A percentile compares a stretch with the other conserved stretches of the same genome.
Evolutionary conservation across 805 yeast species (phyloP).

Genomic region (Metschnikowia picachoensis): DNA sequence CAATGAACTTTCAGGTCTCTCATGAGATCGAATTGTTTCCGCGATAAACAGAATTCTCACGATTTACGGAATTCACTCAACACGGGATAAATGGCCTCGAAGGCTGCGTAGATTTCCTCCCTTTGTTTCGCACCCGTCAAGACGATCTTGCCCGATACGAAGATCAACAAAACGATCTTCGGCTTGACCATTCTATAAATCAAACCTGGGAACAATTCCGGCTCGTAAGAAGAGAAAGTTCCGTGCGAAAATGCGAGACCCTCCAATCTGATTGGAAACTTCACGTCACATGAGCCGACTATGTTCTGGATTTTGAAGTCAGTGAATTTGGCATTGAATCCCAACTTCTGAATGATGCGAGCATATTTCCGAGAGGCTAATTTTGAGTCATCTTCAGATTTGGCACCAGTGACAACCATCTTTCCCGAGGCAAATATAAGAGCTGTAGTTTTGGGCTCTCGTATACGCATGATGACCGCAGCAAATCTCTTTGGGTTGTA

Average conservation of each 20-base stretch:
- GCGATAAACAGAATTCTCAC: conserved; percentile 19
- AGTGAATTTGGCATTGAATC: conserved; percentile 95
- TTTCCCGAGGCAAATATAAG: conserved; percentile 97
- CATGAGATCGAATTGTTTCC: too few relatives aligned
- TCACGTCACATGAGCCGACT: conserved; percentile 98
- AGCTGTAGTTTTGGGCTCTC: conserved; percentile 98
- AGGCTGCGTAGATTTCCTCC: conserved; percentile 97
- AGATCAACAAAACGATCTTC: conserved; percentile 89
- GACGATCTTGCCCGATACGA: conserved; percentile 96
- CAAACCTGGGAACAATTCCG: conserved; percentile 95
- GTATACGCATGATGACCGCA: conserved; percentile 97
- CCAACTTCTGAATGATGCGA: conserved; percentile 94
- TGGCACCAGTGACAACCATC: conserved; percentile 99
- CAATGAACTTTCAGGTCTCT: background rate
- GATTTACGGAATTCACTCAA: conserved; percentile 94
- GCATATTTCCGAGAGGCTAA: conserved; percentile 97
- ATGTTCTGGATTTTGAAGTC: conserved; percentile 98
- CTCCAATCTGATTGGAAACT: conserved; percentile 94
- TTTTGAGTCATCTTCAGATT: conserved; percentile 97
- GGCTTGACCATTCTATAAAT: conserved; percentile 99
- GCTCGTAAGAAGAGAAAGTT: conserved; percentile 97
- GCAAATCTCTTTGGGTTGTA: conserved; percentile 99
- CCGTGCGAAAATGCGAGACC: conserved; percentile 98
- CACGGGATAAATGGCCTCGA: conserved; percentile 97
- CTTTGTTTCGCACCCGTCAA: conserved; percentile 98